Percentiles rank a stretch among this genome's conserved stretches.
Evolutionary conservation across 345 rosid genomes (phyloP).

Genomic region (Zanthoxylum bungeanum): DNA sequence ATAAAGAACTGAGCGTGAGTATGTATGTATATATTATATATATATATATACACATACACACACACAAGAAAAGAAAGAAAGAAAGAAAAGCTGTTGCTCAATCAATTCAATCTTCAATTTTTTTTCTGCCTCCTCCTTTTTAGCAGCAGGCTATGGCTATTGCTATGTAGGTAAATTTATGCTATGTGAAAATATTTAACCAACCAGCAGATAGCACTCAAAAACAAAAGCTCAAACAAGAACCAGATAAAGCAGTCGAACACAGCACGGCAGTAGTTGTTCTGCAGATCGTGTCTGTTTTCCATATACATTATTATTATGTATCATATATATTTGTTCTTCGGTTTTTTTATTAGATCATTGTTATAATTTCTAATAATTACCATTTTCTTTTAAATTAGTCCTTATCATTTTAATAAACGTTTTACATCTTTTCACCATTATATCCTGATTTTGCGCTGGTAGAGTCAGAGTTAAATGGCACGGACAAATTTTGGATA

Average conservation of each 20-base stretch:
- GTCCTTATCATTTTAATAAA: no score
- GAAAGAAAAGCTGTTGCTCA: neutral
- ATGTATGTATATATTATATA: no score
- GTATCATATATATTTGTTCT: no score
- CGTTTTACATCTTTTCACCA: no score
- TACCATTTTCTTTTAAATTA: no score
- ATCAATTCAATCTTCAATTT: neutral
- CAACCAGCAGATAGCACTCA: constrained; percentile 13
- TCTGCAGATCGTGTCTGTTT: constrained; percentile 60
- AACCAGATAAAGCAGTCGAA: constrained; percentile 31
- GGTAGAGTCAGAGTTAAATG: no score
- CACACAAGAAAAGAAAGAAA: constrained; percentile 15
- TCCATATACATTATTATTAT: neutral
- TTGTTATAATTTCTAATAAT: no score
- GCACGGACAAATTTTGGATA: no score
- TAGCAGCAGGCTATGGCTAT: constrained; percentile 19
- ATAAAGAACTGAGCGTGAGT: no score
- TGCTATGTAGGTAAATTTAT: neutral
- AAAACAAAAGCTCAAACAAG: constrained; percentile 21
- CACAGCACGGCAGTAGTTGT: constrained; percentile 32
- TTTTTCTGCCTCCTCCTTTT: constrained; percentile 10
- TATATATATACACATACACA: no score
- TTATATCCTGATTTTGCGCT: no score
- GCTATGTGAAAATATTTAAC: constrained; percentile 18
- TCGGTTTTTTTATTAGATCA: no score